phyloP scores from a whole-genome alignment of 1,284 basidiomycete species.

The Rhodotorula sp. region DNA sequence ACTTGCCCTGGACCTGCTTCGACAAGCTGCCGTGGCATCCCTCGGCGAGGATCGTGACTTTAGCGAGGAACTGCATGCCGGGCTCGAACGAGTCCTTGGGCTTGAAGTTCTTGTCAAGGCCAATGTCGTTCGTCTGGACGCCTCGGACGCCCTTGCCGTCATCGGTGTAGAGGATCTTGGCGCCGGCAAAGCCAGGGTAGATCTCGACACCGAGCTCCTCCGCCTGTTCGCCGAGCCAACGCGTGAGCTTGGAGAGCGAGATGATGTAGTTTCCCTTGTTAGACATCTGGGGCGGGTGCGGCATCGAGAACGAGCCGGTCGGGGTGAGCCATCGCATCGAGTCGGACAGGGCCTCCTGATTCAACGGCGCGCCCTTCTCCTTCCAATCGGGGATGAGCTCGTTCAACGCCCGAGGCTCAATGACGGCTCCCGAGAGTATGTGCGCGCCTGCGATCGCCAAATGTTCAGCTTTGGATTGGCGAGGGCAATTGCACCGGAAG shows the following conservation, averaged over 20 bases:
- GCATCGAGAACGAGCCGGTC: slow-evolving; percentile 73
- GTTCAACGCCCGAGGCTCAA: slow-evolving; percentile 87
- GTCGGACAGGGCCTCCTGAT: slow-evolving; percentile 74
- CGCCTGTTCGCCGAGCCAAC: slow-evolving; percentile 87
- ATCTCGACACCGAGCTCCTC: slow-evolving; percentile 89
- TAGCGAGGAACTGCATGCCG: slow-evolving; percentile 94
- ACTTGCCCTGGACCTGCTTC: slow-evolving; percentile 75
- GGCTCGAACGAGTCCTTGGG: slow-evolving; percentile 91
- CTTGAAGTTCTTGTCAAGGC: slow-evolving; percentile 72
- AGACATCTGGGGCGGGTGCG: slow-evolving; percentile 95
- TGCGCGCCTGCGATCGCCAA: slow-evolving; percentile 68
- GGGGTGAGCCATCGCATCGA: slow-evolving; percentile 85
- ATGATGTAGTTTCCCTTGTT: slow-evolving; percentile 93
- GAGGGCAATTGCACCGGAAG: neutral
- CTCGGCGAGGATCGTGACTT: slow-evolving; percentile 91
- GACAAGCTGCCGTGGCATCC: slow-evolving; percentile 91
- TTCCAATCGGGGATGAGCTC: slow-evolving; percentile 90
- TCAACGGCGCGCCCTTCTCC: slow-evolving; percentile 61
- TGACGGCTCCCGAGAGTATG: slow-evolving; percentile 91
- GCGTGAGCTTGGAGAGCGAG: slow-evolving; percentile 81
- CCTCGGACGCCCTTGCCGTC: slow-evolving; percentile 71
- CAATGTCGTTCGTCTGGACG: slow-evolving; percentile 92
- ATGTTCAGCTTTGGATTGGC: neutral
- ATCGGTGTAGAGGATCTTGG: slow-evolving; percentile 71
- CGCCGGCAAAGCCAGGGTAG: slow-evolving; percentile 94